Evolutionary conservation across 2,329 filamentous ascomycete species (phyloP).

Genomic region (Juglanconis oblonga): DNA sequence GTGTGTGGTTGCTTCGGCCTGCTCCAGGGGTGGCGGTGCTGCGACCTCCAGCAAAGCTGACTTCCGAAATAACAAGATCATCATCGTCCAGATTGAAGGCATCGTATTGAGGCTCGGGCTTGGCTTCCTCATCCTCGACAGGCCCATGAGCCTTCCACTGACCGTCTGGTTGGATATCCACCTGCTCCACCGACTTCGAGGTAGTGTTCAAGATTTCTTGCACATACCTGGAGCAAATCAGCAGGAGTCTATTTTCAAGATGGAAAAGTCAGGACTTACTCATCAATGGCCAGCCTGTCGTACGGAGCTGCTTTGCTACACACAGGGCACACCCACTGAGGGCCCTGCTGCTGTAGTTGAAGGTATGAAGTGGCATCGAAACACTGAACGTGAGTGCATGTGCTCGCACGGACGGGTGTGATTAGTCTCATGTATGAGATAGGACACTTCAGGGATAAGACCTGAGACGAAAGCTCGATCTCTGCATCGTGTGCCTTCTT

Average conservation of each 20-base stretch:
- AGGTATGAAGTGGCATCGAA: slow-evolving; percentile 93
- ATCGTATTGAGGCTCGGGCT: slow-evolving; percentile 25
- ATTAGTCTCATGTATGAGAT: slow-evolving; percentile 80
- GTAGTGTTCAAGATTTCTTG: slow-evolving; percentile 81
- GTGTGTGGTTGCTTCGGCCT: slow-evolving; percentile 34
- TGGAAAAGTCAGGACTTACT: slow-evolving; percentile 51
- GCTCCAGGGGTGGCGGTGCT: slow-evolving; percentile 33
- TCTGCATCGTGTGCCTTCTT: slow-evolving; percentile 82
- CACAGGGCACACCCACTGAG: slow-evolving; percentile 93
- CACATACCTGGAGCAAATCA: slow-evolving; percentile 62
- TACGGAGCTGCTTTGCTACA: slow-evolving; percentile 83
- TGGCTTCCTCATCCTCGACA: slow-evolving; percentile 27
- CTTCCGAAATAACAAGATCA: slow-evolving; percentile 47
- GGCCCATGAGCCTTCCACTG: slow-evolving; percentile 58
- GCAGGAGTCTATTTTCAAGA: not conserved
- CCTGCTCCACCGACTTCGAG: slow-evolving; percentile 69
- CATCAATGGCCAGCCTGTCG: slow-evolving; percentile 80
- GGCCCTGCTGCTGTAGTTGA: slow-evolving; percentile 91
- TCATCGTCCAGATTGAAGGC: slow-evolving; percentile 41
- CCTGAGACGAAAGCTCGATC: slow-evolving; percentile 81
- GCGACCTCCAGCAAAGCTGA: slow-evolving; percentile 33
- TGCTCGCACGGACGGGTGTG: slow-evolving; percentile 73
- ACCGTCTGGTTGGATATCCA: slow-evolving; percentile 85
- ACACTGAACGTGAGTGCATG: slow-evolving; percentile 88
- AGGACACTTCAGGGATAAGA: slow-evolving; percentile 90